Base-by-base conservation (phyloP, 1,284 basidiomycete species). In the Ceratorhiza oryzae-sativae region DNA sequence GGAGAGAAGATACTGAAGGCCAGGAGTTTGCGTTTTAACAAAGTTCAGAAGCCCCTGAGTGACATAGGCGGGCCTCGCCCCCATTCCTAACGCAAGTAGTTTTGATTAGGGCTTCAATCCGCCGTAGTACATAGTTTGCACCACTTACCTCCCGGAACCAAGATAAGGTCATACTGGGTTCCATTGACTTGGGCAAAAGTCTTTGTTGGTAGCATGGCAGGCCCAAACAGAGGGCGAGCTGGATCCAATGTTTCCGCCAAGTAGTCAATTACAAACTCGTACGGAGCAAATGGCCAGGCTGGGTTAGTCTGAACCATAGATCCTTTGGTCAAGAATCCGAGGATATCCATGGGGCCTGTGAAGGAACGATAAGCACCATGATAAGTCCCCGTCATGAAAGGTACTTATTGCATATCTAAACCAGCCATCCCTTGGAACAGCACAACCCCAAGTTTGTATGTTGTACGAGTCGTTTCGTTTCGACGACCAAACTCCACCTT, bases 1-100 rank as follows among this genome's bases (percentile, higher is more conserved):
- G n/a, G 53, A 65, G 13, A 68, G 32, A 2, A 73, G 49, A 53
- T 73, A 72, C 49, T 72, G 41, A 39, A 72, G 71, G 12, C 55
- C 59, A 9, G 72, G 73, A 4, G 58, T 39, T 45, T 55, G 49
- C 3, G 25, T 41, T 41, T 34, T 56, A n/a, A 68, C 48, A 42
- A 70, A 73, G 3, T 60, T 46, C 2, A 72, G 45, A 27, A 68
- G 8, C 20, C 49, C 36, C 42, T 49, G 34, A 12, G 63, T 55
- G 15, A 68, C 41, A 25, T 53, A 49, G 3, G 48, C 30, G 3
- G 63, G 63, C 3, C 49, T 34, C 10, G 63, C 15, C n/a, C 63
- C 63, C 23, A 53, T 20, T 3, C 63, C 63, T 68, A 15, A n/a
- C 9, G 23, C n/a, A n/a, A n/a, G n/a, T n/a, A n/a, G n/a, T n/a